phyloP scores from a whole-genome alignment of 495 filamentous ascomycete species.

The Daldinia loculata region DNA sequence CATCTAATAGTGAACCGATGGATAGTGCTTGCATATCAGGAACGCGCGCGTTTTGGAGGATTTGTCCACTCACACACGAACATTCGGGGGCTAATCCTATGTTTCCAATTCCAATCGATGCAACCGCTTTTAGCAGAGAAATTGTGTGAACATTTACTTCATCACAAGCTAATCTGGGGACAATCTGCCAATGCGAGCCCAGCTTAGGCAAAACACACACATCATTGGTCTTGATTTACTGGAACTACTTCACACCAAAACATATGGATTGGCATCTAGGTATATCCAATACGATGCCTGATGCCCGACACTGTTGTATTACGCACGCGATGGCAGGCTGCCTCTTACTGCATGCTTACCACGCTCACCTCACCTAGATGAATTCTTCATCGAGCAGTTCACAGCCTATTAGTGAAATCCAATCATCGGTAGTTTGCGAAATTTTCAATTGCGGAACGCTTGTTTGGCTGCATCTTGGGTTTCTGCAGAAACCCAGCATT shows the following conservation, averaged over 20 bases:
- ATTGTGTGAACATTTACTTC: constrained; percentile 35
- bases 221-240: constrained; percentile 39
- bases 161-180: constrained; percentile 40
- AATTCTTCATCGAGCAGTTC: constrained; percentile 24
- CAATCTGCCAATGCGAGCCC: constrained; percentile 42
- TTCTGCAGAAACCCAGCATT: constrained; percentile 12
- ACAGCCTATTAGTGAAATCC: constrained; percentile 33
- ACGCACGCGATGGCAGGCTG: constrained; percentile 32
- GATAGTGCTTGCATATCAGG: constrained; percentile 43
- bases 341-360: constrained; percentile 38
- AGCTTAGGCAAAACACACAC: constrained; percentile 40
- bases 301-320: constrained; percentile 29
- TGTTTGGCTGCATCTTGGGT: constrained; percentile 21
- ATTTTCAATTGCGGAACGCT: constrained; percentile 17
- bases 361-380: constrained; percentile 38
- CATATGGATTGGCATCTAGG: constrained; percentile 11
- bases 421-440: constrained; percentile 27
- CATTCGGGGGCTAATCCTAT: constrained; percentile 31
- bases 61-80: constrained; percentile 32
- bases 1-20: constrained; percentile 26
- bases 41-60: constrained; percentile 43
- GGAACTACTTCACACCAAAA: constrained; percentile 28
- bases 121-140: constrained; percentile 42
- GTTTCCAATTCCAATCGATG: constrained; percentile 42
- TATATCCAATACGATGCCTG: constrained; percentile 39